Base-by-base conservation (phyloP, 2,329 filamentous ascomycete genomes). In the Paraphoma sp. region DNA sequence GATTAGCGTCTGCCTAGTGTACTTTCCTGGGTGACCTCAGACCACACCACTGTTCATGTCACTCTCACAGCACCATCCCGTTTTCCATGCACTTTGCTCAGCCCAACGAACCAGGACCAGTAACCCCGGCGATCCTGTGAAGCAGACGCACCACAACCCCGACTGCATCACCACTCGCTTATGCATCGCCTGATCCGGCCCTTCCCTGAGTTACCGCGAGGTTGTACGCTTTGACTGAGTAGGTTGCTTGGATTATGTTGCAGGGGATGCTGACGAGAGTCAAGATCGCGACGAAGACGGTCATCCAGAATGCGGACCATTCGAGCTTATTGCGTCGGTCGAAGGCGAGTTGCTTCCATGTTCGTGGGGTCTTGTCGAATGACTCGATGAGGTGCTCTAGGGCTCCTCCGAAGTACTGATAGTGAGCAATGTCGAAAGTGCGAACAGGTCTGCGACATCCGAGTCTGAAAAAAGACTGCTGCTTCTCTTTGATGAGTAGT, bases 301-400 rank as follows among this genome's bases (percentile, higher is more conserved):
- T 57, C 9, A 60, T 45, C 57, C 57, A 60, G 31, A 60, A 63
- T 8, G 54, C 57, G 9, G 55, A 54, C 52, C 55, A 63, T 45
- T 63, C 57, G 51, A 57, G 33, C 45, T 58, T 60, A 36, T 63
- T 60, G 23, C 57, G 44, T 14, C 55, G 48, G 48, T 63, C 60
- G 12, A 51, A 43, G 1, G 60, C 60, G 2, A 60, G 47, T 30
- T 63, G 55, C 28, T 51, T 63, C 57, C 54, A 59, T 7, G 51
- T 57, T 29, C 51, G 28, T 14, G 57, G 57, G 3, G 54, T 45
- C 23, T 43, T 45, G 23, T 53, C 47, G 36, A 60, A 63, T 8
- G 48, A 40, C 3, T 58, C 48, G 14, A 60, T 50, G 4, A 60
- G 46, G 36, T 51, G 42, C 17, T 58, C 55, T 6, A 60, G 45